Percentiles rank a stretch among this genome's conserved stretches.
Evolutionary conservation across 768 basidiomycete genomes (phyloP).

Genomic region (Termitomyces sp.): DNA sequence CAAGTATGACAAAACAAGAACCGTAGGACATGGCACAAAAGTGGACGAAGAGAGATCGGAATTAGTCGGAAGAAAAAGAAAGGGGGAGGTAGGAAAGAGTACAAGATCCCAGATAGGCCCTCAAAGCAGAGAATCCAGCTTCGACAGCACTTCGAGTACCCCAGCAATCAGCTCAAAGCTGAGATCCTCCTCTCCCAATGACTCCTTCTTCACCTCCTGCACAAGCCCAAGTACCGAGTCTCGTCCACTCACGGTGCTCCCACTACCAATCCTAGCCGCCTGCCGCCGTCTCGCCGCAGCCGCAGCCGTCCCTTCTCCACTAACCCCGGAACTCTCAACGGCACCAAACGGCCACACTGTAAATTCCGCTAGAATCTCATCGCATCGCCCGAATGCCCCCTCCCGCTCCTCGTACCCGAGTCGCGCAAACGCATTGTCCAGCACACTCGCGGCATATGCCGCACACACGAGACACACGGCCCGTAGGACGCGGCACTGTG

Average conservation of each 20-base stretch:
- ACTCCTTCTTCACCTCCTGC: slow-evolving; percentile 69
- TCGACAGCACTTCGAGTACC: slow-evolving; percentile 88
- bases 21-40: not conserved
- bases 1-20: not conserved
- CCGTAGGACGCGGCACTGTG: slow-evolving; percentile 74
- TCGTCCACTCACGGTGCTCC: slow-evolving; percentile 42
- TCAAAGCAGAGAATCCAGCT: slow-evolving; percentile 83
- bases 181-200: slow-evolving; percentile 67
- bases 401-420: slow-evolving; percentile 92
- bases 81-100: not conserved
- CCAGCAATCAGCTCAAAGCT: slow-evolving; percentile 90
- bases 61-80: not conserved
- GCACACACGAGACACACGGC: slow-evolving; percentile 86
- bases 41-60: not conserved
- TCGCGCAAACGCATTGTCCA: slow-evolving; percentile 89
- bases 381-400: slow-evolving; percentile 87
- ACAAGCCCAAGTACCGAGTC: slow-evolving; percentile 73
- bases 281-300: slow-evolving; percentile 31
- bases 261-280: slow-evolving; percentile 38
- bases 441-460: slow-evolving; percentile 90
- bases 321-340: slow-evolving; percentile 11
- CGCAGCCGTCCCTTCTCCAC: slow-evolving; percentile 18
- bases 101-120: not conserved
- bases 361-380: slow-evolving; percentile 93
- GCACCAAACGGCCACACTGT: slow-evolving; percentile 82